Base-by-base conservation (phyloP, 768 basidiomycete species). In the Auriscalpium vulgare region DNA sequence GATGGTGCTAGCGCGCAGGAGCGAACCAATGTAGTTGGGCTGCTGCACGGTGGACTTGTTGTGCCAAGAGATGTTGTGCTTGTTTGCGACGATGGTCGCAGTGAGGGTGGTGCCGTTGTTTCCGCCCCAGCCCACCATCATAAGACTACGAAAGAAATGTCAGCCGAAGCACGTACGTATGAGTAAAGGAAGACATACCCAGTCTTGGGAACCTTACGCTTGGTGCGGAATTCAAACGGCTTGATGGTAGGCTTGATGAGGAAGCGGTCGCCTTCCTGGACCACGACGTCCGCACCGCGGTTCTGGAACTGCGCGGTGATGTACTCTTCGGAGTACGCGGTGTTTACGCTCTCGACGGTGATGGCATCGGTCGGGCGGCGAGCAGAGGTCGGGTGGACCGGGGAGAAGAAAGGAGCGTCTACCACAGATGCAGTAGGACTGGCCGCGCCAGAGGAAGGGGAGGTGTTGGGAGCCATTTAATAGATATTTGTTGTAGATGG, bases 21-120 rank as follows among this genome's bases (percentile, higher is more conserved):
- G 77, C 19, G 95, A 97, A 50, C 95, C 95, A 62, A 97, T 92
- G 76, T 97, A 97, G 77, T 99, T 97, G 67, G 97, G 97, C 68
- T 86, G 88, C 74, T 95, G 91, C 58, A 88, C 65, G 50, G 95
- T 94, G 37, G 78, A 74, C 79, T 97, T 97, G 73, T 94, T 98
- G 73, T 84, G 82, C 97, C 95, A 99, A 57, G 79, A 73, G 71
- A 98, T 92, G 71, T 89, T 85, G 77, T 98, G 88, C 63, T 85
- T 85, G 79, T 98, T 98, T 65, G 97, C 97, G 63, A 97, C 82
- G 69, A 97, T 85, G 59, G 95, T 97, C 11, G 97, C 95, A 60
- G 85, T 87, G 49, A 98, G 80, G 29, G 95, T 98, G 49, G 88
- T 81, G 51, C 95, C 97, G 67, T 99, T 99, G 81, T 99, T 99